Conservation (phyloP, 139 green algal species). For the Coelastrella sp. region DNA sequence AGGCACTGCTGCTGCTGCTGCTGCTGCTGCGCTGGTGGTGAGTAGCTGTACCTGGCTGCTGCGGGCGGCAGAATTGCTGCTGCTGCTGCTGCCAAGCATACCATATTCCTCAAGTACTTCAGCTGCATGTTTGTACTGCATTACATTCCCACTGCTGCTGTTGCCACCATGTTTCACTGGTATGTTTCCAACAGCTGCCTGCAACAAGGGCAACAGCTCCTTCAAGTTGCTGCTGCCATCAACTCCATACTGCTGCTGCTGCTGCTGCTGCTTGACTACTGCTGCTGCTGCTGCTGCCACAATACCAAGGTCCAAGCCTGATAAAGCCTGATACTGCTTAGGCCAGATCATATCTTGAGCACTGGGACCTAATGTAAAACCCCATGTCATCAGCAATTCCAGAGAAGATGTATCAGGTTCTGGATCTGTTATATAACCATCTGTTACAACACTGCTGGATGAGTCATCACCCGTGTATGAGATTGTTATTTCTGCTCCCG, state of each 20-base stretch:
- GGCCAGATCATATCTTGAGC: neutral
- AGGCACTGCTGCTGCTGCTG: neutral
- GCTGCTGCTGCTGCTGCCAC: conserved; percentile 10
- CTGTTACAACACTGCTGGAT: too few species aligned
- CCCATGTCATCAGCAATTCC: neutral
- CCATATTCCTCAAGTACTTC: neutral
- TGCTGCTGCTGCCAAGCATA: neutral
- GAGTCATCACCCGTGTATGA: neutral
- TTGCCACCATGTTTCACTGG: neutral
- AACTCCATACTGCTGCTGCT: neutral
- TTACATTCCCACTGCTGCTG: neutral
- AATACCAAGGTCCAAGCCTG: neutral
- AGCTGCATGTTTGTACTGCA: neutral
- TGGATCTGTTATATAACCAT: neutral
- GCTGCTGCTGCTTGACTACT: neutral
- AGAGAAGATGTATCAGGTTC: neutral
- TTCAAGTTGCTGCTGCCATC: neutral
- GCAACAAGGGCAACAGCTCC: neutral
- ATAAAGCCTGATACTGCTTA: neutral
- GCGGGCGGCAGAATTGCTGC: neutral
- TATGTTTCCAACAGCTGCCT: neutral
- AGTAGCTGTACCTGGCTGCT: neutral
- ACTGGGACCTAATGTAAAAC: neutral
- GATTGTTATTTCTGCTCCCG: neutral
- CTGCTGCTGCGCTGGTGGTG: neutral